Evolutionary conservation across 306 rosid species (phyloP).

Genomic region (Glycyrrhiza uralensis): DNA sequence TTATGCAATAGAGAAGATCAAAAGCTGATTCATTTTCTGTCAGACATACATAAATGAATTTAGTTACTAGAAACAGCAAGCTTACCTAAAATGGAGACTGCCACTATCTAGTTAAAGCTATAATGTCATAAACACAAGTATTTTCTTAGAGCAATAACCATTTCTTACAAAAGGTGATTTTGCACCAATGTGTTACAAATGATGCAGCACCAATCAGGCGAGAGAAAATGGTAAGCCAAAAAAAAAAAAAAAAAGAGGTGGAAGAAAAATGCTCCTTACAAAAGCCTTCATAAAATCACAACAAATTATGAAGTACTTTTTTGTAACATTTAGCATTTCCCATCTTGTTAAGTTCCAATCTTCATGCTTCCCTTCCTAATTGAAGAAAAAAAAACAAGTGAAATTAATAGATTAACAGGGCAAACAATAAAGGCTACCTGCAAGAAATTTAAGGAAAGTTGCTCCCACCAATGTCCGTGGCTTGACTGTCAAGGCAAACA

Average conservation of each 20-base stretch:
- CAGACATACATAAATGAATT: slow-evolving; percentile 19
- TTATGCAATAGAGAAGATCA: slow-evolving; percentile 92
- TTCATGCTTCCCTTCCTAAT: not conserved
- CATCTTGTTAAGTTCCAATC: not conserved
- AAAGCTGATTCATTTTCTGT: slow-evolving; percentile 88
- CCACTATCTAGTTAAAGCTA: not conserved
- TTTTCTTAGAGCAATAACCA: not conserved
- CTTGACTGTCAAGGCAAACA: slow-evolving; percentile 63
- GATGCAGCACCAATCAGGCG: not conserved
- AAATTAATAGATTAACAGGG: not conserved
- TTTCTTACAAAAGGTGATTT: not conserved
- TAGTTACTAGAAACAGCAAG: slow-evolving; percentile 20
- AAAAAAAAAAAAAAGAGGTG: not conserved
- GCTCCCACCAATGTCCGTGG: slow-evolving; percentile 94
- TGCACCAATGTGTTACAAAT: not conserved
- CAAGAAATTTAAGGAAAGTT: slow-evolving; percentile 80
- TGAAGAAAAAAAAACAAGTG: not conserved
- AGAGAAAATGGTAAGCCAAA: not conserved
- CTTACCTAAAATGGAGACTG: slow-evolving; percentile 13
- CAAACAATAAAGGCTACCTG: slow-evolving; percentile 49
- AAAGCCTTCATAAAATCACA: not conserved
- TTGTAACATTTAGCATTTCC: not conserved
- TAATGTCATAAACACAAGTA: not conserved
- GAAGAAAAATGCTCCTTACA: not conserved
- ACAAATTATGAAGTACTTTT: not conserved